Percentiles rank a stretch among this genome's conserved stretches.
Conservation (phyloP, 768 basidiomycete species). For the Rhizopogon sp. region DNA sequence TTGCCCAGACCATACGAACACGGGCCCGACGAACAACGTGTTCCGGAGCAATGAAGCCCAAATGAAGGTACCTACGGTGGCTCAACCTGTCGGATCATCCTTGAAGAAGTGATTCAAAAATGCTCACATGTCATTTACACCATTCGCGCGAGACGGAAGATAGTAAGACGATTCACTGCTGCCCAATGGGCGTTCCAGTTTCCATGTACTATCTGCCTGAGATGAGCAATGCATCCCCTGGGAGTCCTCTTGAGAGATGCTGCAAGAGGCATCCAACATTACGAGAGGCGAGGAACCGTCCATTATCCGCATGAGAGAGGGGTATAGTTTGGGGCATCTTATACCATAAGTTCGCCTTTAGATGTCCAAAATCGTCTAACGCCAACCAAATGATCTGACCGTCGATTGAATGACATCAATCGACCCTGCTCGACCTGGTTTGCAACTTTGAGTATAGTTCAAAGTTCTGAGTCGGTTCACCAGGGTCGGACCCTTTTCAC, state of each 20-base stretch:
- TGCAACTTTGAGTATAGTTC: too few species aligned
- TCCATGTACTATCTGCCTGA: background rate
- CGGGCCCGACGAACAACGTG: constrained; percentile 39
- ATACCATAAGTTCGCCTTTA: background rate
- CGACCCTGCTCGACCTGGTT: too few species aligned
- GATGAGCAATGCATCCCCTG: background rate
- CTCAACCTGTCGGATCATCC: background rate
- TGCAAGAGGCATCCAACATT: background rate
- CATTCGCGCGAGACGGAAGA: constrained; percentile 69
- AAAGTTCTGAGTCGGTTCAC: too few species aligned
- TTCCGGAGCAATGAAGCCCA: constrained; percentile 54
- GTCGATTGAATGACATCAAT: background rate
- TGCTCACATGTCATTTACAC: constrained; percentile 83
- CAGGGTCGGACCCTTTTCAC: too few species aligned
- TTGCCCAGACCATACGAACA: constrained; percentile 62
- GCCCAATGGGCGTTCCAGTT: constrained; percentile 52
- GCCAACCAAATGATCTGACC: background rate
- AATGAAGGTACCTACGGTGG: constrained; percentile 66
- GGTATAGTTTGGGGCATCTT: background rate
- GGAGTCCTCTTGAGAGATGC: background rate
- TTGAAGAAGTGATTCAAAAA: background rate
- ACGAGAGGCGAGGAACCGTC: background rate
- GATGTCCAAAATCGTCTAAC: background rate
- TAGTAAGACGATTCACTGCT: constrained; percentile 79
- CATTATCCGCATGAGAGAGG: background rate